Base-by-base conservation (phyloP, 257 asterid species). In the Parsonsia alboflavescens region DNA sequence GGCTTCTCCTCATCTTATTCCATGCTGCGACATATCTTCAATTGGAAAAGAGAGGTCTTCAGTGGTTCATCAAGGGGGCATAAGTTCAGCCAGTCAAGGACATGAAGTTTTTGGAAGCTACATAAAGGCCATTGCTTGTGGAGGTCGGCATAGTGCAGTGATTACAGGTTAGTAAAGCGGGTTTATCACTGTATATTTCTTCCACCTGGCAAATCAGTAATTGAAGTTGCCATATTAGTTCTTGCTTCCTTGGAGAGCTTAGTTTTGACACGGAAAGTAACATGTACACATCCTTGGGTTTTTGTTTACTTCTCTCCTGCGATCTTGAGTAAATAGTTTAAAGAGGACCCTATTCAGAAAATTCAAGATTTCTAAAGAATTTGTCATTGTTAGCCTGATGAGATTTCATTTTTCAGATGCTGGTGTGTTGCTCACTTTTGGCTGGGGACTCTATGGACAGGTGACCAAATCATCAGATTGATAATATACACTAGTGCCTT, bases 391-490 rank as follows among this genome's bases (percentile, higher is more conserved):
- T 61, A 19, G 63, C 58, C 73, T 82, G 54, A 69, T 6, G 5
- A 6, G 13, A 45, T 41, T 65, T 67, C 66, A 5, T 58, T 68
- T 68, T 57, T 67, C 87, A 89, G 93, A 89, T 87, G 68, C 88
- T 52, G 97, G 97, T 22, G 80, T 80, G 50, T 78, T 91, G 78
- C 87, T 91, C 81, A 87, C 96, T 75, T 91, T 91, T 75, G 97
- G 97, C 53, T 91, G 97, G 97, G 96, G 97, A 49, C 81, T 73
- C 65, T 85, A 89, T 73, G 97, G 97, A 48, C 96, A 89, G 91
- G 96, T 89, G 80, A 39, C 19, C 30, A 16, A 21, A 9, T 24
- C 11, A 42, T 58, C 26, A 26, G 28, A 42, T 42, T 72, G 56
- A 33, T 54, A 9, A 10, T 9, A 5, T 19, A 48, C 11, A 19